Base-by-base conservation (phyloP, 345 rosid species). In the Hypericum perforatum region DNA sequence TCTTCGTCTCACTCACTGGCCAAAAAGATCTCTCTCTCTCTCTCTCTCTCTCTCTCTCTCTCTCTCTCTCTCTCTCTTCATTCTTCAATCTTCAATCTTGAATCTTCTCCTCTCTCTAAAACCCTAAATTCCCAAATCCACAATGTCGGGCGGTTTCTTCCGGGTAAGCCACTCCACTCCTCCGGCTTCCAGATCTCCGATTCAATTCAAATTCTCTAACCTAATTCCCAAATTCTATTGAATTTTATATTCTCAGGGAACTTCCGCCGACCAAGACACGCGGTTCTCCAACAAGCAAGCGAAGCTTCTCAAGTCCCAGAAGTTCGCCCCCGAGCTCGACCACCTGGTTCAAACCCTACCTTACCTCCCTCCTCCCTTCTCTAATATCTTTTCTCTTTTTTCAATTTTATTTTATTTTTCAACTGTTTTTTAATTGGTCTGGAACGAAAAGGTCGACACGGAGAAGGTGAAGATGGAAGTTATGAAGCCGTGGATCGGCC, bases 231-330 rank as follows among this genome's bases (percentile, higher is more conserved):
- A n/a, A 11, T 4, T 29, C 7, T 29, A 9, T 39, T 54, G 2
- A 11, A 39, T 47, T 64, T 7, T 41, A 8, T 50, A 44, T 50
- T 45, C 36, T 43, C 43, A 94, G 99, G 99, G 99, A 16, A 86
- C 99, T 39, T 85, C 97, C 53, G 95, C 95, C 12, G 99, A 94
- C 54, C 99, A 94, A 58, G 99, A 94, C 67, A 89, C 97, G 54
- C 78, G 99, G 61, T 94, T 89, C 71, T 94, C 99, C 36, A 94
- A 94, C 84, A 94, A 94, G 81, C 97, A 94, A 67, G 97, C 94
- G 6, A 89, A 84, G 74, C 79, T 94, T 37, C 29, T 89, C 74
- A 94, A 94, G 61, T 77, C 95, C 59, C 97, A 85, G 80, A 94
- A 94, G 76, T 89, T 94, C 42, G 74, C 94, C 52, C 67, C 95